These are phyloP conservation scores for Rhizopus microsporus DNA, from an alignment of 371 early-diverging fungal genomes.

Conservation along the genomic window DNA sequence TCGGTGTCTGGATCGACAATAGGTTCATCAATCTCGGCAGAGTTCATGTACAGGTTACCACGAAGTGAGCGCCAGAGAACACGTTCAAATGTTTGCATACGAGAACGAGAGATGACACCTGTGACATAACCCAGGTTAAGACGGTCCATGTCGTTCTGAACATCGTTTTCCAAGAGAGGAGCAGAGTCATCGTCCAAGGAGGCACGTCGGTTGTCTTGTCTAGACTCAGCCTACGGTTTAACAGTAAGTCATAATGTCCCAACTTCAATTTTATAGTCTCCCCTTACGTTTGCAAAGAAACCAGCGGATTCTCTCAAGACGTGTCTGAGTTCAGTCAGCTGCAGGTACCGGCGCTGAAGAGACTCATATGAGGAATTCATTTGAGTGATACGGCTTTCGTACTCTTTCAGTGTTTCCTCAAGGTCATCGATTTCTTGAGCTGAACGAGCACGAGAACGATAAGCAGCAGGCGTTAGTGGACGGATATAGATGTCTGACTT, in stretches of 20 bases:
- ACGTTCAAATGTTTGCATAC: constrained; percentile 93
- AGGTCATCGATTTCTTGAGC: constrained; percentile 95
- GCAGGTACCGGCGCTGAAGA: constrained; percentile 82
- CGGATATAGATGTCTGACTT: constrained; percentile 76
- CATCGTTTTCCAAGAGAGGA: constrained; percentile 64
- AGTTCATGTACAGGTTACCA: constrained; percentile 96
- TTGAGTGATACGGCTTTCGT: constrained; percentile 81
- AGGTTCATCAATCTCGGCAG: constrained; percentile 91
- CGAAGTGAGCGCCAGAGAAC: constrained; percentile 97
- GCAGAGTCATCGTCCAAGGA: constrained; percentile 62
- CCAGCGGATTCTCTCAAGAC: constrained; percentile 86
- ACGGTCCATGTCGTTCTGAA: constrained; percentile 31
- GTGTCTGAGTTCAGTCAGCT: constrained; percentile 88
- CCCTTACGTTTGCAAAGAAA: constrained; percentile 74
- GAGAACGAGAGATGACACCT: constrained; percentile 87
- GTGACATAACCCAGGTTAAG: constrained; percentile 77
- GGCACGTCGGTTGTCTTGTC: constrained; percentile 43
- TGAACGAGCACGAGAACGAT: constrained; percentile 70
- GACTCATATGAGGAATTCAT: constrained; percentile 88
- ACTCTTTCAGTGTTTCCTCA: constrained; percentile 77
- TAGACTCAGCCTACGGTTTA: constrained; percentile 51
- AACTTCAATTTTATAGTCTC: too few species aligned
- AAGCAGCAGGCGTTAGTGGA: constrained; percentile 54
- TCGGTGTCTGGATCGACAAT: constrained; percentile 87
- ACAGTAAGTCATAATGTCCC: too few species aligned